These are phyloP conservation scores for Melanopsichium pennsylvanicum DNA, from an alignment of 1,284 basidiomycete genomes.

Conservation along the genomic window DNA sequence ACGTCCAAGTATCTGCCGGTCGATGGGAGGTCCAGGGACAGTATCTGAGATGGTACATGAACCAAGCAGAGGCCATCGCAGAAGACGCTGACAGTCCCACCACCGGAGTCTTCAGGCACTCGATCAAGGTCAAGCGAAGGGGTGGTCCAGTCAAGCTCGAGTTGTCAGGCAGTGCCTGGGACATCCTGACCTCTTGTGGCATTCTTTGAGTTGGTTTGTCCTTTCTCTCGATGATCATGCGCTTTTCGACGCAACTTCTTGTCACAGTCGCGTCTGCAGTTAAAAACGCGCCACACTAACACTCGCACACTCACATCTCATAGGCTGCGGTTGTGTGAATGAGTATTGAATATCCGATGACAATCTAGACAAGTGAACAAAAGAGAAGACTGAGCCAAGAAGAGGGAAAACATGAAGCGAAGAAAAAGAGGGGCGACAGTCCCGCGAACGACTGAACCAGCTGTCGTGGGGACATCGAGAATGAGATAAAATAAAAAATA, in stretches of 20 bases:
- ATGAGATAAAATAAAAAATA: no score
- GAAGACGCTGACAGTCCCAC: conserved; percentile 18
- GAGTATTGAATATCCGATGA: conserved; percentile 13
- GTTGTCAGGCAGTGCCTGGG: conserved; percentile 40
- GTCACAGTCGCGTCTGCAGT: no score
- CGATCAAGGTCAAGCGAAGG: conserved; percentile 34
- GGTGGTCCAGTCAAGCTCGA: conserved; percentile 35
- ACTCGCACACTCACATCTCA: no score
- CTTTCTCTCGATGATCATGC: no score
- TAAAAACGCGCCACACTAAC: no score
- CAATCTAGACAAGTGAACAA: conserved; percentile 5
- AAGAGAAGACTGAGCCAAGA: background rate
- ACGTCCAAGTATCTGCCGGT: conserved; percentile 73
- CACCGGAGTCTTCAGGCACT: conserved; percentile 30
- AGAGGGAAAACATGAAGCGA: background rate
- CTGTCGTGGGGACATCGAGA: conserved; percentile 29
- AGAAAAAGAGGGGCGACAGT: conserved; percentile 6
- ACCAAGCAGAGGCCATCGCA: conserved; percentile 33
- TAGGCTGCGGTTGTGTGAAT: no score
- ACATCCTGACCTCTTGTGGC: conserved; percentile 33
- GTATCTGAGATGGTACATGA: conserved; percentile 83
- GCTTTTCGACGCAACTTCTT: no score
- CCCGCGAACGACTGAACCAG: conserved; percentile 35
- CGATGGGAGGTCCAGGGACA: conserved; percentile 75
- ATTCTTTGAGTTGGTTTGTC: no score